These are phyloP conservation scores for Chloranthus sessilifolius DNA, from an alignment of 164 flowering plant species.

Conservation along the genomic window DNA sequence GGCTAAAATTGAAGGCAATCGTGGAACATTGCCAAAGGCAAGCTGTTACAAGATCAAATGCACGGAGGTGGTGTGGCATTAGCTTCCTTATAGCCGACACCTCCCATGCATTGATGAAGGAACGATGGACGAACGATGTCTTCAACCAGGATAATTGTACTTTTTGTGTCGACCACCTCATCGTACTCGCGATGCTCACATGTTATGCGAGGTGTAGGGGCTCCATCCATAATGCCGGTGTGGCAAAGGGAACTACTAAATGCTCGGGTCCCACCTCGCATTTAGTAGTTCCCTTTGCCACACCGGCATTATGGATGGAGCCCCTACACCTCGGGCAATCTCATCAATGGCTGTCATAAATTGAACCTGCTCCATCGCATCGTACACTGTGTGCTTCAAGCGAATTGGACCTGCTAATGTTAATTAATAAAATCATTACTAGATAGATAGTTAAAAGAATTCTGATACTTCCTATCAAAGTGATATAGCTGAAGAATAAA, in stretches of 20 bases:
- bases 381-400: not conserved
- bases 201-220: slow-evolving; percentile 1
- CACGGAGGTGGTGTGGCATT: slow-evolving; percentile 13
- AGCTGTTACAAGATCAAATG: slow-evolving; percentile 20
- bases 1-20: too few species aligned
- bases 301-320: slow-evolving; percentile 20
- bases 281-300: slow-evolving; percentile 20
- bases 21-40: too few species aligned
- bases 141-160: slow-evolving; percentile 19
- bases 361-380: not conserved
- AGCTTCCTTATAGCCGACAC: slow-evolving; percentile 16
- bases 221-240: slow-evolving; percentile 20
- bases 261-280: too few species aligned
- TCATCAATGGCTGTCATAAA: not conserved
- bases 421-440: too few species aligned
- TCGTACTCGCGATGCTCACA: too few species aligned
- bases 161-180: too few species aligned
- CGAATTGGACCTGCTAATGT: too few species aligned
- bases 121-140: slow-evolving; percentile 23
- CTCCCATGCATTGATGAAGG: slow-evolving; percentile 30
- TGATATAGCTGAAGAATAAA: too few species aligned
- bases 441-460: too few species aligned
- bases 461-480: too few species aligned
- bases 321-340: slow-evolving; percentile 3
- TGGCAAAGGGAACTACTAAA: slow-evolving; percentile 20